These are phyloP conservation scores for Wickerhamomyces silvicola DNA, from an alignment of 805 yeast species.

Conservation along the genomic window DNA sequence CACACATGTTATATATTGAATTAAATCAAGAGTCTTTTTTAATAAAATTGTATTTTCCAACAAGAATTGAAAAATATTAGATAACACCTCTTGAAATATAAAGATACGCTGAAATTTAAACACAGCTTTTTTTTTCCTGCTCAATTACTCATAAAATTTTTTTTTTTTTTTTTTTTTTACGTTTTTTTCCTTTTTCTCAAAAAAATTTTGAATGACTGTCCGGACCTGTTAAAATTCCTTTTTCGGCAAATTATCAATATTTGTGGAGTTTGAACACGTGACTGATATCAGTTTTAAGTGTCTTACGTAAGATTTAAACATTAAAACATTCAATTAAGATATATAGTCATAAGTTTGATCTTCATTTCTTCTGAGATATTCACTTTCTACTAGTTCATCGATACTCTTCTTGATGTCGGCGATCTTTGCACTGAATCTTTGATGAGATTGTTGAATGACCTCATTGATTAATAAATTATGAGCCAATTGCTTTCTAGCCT, in stretches of 20 bases:
- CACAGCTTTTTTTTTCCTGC: background rate
- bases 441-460: constrained; percentile 76
- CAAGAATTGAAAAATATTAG: too few relatives aligned
- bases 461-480: constrained; percentile 83
- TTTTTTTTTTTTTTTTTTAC: too few relatives aligned
- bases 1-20: too few relatives aligned
- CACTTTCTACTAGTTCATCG: constrained; percentile 78
- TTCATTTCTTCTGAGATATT: constrained; percentile 72
- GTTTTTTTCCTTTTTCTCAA: too few relatives aligned
- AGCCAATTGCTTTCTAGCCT: constrained; percentile 73
- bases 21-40: too few relatives aligned
- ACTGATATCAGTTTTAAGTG: background rate
- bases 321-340: constrained; percentile 38
- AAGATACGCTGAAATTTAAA: too few relatives aligned
- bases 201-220: too few relatives aligned
- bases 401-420: constrained; percentile 84
- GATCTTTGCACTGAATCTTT: constrained; percentile 77
- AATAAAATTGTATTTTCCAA: too few relatives aligned
- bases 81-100: too few relatives aligned
- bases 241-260: too few relatives aligned
- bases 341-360: constrained; percentile 72
- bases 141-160: background rate
- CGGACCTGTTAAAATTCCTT: too few relatives aligned
- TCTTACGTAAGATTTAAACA: background rate
- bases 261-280: background rate